Percentiles rank a stretch among this genome's conserved stretches.
These are phyloP conservation scores for Nicotiana otophora DNA, from an alignment of 257 asterid genomes.

Conservation along the genomic window DNA sequence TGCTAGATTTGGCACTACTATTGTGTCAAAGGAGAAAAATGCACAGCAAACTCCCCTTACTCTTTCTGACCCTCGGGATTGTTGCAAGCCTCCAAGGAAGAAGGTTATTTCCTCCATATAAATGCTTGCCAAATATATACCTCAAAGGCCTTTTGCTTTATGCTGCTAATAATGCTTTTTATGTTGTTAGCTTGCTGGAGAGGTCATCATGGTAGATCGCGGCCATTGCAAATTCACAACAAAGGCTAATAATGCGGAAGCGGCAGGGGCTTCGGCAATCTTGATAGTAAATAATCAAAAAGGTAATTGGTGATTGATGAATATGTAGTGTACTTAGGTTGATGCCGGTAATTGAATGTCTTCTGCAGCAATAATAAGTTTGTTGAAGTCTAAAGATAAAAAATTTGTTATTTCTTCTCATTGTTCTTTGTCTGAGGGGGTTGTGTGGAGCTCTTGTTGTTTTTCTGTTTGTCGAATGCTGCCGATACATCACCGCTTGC, in stretches of 20 bases:
- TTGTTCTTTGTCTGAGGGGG: not conserved
- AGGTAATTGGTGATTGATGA: constrained; percentile 38
- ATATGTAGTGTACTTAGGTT: not conserved
- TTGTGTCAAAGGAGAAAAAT: constrained; percentile 83
- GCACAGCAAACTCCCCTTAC: constrained; percentile 58
- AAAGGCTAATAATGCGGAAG: constrained; percentile 79
- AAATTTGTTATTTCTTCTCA: not conserved
- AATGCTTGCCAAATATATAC: constrained; percentile 3
- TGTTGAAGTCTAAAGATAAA: not conserved
- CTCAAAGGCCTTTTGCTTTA: not conserved
- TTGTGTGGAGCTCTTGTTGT: not conserved
- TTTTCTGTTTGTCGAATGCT: not conserved
- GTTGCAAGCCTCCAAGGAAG: constrained; percentile 55
- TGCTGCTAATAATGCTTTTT: not conserved
- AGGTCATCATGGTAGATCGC: constrained; percentile 73
- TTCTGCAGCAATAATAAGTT: not conserved
- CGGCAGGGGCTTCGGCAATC: constrained; percentile 90
- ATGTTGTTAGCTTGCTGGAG: constrained; percentile 59
- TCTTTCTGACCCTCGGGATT: constrained; percentile 66
- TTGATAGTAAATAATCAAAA: constrained; percentile 78
- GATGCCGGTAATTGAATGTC: not conserved
- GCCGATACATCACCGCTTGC: not conserved
- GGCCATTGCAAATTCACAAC: constrained; percentile 80
- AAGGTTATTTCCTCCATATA: constrained; percentile 31
- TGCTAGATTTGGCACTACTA: constrained; percentile 79